These are phyloP conservation scores for Pseudognaphalium luteoalbum DNA, from an alignment of 129 eudicot genomes.

Conservation along the genomic window DNA sequence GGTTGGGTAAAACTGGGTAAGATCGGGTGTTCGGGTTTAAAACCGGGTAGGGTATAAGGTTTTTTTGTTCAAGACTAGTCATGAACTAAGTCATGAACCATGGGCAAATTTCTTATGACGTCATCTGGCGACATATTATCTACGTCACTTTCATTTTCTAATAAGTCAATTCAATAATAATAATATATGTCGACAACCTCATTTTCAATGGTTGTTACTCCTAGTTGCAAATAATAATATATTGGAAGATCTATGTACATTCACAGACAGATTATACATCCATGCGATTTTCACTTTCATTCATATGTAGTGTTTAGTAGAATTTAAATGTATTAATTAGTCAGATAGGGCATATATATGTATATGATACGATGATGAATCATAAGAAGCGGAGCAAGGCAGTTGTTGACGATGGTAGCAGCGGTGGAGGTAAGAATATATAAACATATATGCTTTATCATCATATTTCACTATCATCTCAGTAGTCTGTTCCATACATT, in stretches of 20 bases:
- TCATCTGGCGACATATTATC: background rate
- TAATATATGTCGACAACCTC: too few relatives aligned
- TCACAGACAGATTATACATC: too few relatives aligned
- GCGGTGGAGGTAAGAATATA: constrained; percentile 21
- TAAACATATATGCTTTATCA: too few relatives aligned
- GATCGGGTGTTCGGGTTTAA: too few relatives aligned
- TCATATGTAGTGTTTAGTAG: too few relatives aligned
- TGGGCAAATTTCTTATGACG: background rate
- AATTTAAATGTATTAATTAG: background rate
- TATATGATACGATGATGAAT: constrained; percentile 31
- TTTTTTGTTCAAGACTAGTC: too few relatives aligned
- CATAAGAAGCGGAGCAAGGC: constrained; percentile 38
- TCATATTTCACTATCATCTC: too few relatives aligned
- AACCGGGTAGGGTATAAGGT: too few relatives aligned
- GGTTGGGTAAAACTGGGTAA: too few relatives aligned
- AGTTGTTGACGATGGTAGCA: constrained; percentile 23
- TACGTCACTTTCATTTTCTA: background rate
- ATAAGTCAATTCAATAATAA: background rate
- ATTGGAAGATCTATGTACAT: background rate
- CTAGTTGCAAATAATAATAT: background rate
- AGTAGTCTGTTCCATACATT: too few relatives aligned
- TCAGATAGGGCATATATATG: background rate
- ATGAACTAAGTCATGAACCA: background rate
- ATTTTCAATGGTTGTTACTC: too few relatives aligned
- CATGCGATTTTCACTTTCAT: too few relatives aligned